phyloP scores from a whole-genome alignment of 176 grass and related monocot species.

The Alloteropsis semialata region DNA sequence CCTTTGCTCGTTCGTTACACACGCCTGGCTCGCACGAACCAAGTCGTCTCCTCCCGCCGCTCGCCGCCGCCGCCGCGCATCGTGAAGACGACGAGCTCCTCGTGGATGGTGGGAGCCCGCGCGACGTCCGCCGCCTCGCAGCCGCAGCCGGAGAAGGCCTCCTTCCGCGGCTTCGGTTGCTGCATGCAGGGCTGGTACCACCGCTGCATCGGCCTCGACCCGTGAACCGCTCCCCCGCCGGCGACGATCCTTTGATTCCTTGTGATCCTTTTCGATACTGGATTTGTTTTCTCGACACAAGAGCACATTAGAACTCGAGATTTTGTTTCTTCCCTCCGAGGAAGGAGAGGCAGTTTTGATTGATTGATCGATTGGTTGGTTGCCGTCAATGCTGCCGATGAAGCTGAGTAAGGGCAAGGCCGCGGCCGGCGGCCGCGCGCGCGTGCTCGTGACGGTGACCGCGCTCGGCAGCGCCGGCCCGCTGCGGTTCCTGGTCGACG shows the following conservation, averaged over 20 bases:
- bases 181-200: constrained; percentile 95
- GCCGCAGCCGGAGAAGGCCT: constrained; percentile 43
- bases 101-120: constrained; percentile 79
- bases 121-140: constrained; percentile 32
- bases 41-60: background rate
- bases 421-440: background rate
- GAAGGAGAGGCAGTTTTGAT: background rate
- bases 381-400: constrained; percentile 27
- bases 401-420: constrained; percentile 44
- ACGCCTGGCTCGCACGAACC: background rate
- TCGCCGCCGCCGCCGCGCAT: background rate
- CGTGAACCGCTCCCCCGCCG: constrained; percentile 36
- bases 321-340: background rate
- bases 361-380: background rate
- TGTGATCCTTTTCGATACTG: background rate
- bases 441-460: no score
- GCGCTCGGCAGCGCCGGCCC: no score
- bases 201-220: constrained; percentile 81
- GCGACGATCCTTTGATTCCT: background rate
- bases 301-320: background rate
- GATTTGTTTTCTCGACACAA: background rate
- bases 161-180: constrained; percentile 58
- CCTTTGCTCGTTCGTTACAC: no score
- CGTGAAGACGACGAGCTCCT: constrained; percentile 25
- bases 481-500: no score